Evolutionary conservation across 305 asterid genomes (phyloP), one percentile per base, ranked within the genome.

Genomic region (Plantago lanceolata): DNA sequence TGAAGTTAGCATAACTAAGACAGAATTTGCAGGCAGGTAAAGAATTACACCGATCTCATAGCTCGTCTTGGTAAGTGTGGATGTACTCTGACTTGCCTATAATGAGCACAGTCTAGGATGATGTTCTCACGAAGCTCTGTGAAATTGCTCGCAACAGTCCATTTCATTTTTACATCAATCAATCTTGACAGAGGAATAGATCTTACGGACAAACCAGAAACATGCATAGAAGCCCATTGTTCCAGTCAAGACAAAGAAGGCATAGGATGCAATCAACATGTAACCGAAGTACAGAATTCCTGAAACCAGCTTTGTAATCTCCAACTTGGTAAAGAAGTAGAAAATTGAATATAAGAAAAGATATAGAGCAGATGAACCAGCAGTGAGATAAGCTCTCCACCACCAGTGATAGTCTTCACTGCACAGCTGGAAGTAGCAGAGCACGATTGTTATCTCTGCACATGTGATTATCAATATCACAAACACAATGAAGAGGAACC

Each of bases 321-420:
- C 98, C 92, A 91, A 64, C 87, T 91, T 91, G 71, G 98, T 91
- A 80, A 88, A 91, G 87, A 91, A 91, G 83, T 91, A 91, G 84
- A 91, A 91, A 56, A 82, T 68, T 3, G 98, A 88, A 85, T 91
- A 91, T 29, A 91, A 80, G 84, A 91, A 91, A 47, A 91, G 90
- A 83, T 91, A 88, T 43, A 91, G 56, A 12, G 95, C 98, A 2
- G 98, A 91, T 66, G 98, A 88, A 45, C 97, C 97, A 31, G 97
- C 87, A 1, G 94, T 90, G 26, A 90, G 71, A 69, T 88, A 87
- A 59, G 97, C 96, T 79, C 97, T 85, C 97, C 97, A 90, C 97
- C 97, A 90, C 97, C 97, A 90, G 48, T 86, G 69, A 65, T 90
- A 88, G 73, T 90, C 97, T 75, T 90, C 97, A 48, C 96, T 88